Evolutionary conservation across 805 yeast species (phyloP).

Genomic region (Pichia heedii): DNA sequence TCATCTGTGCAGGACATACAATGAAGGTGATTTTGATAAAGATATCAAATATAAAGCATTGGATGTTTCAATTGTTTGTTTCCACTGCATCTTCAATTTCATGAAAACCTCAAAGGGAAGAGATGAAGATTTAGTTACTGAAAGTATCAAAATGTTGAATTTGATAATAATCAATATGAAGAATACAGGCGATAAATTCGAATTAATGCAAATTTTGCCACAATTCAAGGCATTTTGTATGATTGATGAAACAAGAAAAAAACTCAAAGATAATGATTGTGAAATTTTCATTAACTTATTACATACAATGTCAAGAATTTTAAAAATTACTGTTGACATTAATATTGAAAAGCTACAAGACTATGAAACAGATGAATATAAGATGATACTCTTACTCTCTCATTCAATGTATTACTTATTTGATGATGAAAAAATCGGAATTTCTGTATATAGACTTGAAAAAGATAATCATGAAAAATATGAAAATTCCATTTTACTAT

Average conservation of each 20-base stretch:
- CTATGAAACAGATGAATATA: neutral
- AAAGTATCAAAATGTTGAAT: neutral
- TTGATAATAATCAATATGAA: neutral
- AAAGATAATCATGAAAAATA: neutral
- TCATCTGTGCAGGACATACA: neutral
- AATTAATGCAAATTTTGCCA: conserved; percentile 4
- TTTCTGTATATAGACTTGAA: conserved; percentile 1
- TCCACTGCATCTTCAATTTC: conserved; percentile 7
- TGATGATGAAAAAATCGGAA: conserved; percentile 6
- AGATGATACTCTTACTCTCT: neutral
- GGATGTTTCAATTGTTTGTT: conserved; percentile 7
- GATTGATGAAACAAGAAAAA: neutral
- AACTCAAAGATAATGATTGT: neutral
- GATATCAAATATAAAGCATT: neutral
- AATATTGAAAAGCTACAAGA: conserved; percentile 1
- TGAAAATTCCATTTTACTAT: neutral
- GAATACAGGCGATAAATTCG: neutral
- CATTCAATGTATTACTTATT: neutral
- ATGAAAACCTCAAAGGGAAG: neutral
- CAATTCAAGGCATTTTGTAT: conserved; percentile 3
- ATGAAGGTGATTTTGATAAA: neutral
- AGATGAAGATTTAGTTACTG: neutral
- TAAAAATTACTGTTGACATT: neutral
- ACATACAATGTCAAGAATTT: neutral
- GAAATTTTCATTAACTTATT: neutral